Conservation (phyloP, 2,329 filamentous ascomycete species). For the Trichoderma harzianum region DNA sequence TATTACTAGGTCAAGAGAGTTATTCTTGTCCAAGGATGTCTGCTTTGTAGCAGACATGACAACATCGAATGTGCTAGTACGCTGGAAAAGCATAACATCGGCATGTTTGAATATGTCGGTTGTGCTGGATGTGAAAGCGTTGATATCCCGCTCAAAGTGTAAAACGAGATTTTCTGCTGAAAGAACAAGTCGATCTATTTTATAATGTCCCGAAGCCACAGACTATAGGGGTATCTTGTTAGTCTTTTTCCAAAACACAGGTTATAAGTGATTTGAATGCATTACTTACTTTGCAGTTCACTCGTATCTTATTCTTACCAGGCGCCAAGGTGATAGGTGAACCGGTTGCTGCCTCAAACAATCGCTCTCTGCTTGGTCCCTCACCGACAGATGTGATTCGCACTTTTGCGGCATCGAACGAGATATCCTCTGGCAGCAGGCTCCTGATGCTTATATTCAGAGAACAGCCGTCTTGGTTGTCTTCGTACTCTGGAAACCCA, state of each 20-base stretch:
- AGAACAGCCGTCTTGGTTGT: conserved; percentile 71
- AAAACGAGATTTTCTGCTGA: conserved; percentile 61
- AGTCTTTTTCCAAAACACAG: conserved; percentile 23
- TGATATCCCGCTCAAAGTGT: conserved; percentile 59
- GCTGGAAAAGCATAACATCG: conserved; percentile 70
- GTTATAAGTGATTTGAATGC: background rate
- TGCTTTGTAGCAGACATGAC: conserved; percentile 63
- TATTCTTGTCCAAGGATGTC: conserved; percentile 76
- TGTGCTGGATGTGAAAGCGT: conserved; percentile 44
- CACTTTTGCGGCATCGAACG: conserved; percentile 62
- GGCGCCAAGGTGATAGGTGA: conserved; percentile 36
- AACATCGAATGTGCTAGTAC: conserved; percentile 64
- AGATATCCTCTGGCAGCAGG: conserved; percentile 67
- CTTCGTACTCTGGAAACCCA: conserved; percentile 65
- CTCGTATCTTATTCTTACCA: conserved; percentile 44
- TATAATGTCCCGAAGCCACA: conserved; percentile 69
- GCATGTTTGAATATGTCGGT: conserved; percentile 55
- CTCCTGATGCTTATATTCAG: conserved; percentile 67
- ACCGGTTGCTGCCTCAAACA: conserved; percentile 30
- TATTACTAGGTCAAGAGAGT: conserved; percentile 71
- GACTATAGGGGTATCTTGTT: conserved; percentile 40
- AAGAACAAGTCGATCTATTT: conserved; percentile 69
- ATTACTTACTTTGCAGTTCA: conserved; percentile 36
- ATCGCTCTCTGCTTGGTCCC: conserved; percentile 59
- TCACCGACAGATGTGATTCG: conserved; percentile 55